Evolutionary conservation across 2,329 filamentous ascomycete species (phyloP), one percentile per base, ranked within the genome.

Genomic region (Colletotrichum lindemuthianum): DNA sequence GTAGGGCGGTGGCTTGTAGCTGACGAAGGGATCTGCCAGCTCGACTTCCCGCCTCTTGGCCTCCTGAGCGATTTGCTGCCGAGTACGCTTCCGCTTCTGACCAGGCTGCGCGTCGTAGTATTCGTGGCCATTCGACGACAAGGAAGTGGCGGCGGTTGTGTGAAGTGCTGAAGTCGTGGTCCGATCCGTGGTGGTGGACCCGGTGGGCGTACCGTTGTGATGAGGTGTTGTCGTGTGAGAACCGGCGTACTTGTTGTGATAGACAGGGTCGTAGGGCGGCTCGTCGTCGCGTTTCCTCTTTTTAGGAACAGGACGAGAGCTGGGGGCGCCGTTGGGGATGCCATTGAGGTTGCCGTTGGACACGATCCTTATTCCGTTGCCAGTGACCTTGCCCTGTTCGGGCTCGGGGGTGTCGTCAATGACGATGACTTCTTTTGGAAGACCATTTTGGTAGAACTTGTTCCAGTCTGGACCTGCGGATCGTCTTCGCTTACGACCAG

Each of bases 61-160:
- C 75, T 96, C 92, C 74, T 93, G 92, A 72, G 92, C 91, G 60
- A 90, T 85, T 69, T 94, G 91, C 70, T 94, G 91, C 66, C 92
- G 88, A 48, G 92, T 93, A 13, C 96, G 88, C 80, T 97, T 97
- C 72, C 94, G 87, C 81, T 98, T 98, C 77, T 96, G 91, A 39
- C 93, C 92, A n/a, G 88, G 82, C 56, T 86, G 83, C 37, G 82
- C 81, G 54, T 90, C 86, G 69, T 89, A 87, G 54, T 92, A 89
- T 72, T 92, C 90, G 49, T 86, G 84, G 65, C 84, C 79, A 60
- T 82, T 84, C 3, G 86, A 87, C 0, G 87, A 88, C 45, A 87
- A 79, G 6, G 95, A 98, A 1, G 96, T 97, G 6, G 93, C 90
- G 47, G 95, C 95, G 0, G 94, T 97, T 4, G 93, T 96, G 72